Evolutionary conservation across 2,329 filamentous ascomycete genomes (phyloP).

Genomic region (Aspergillus intermedius): DNA sequence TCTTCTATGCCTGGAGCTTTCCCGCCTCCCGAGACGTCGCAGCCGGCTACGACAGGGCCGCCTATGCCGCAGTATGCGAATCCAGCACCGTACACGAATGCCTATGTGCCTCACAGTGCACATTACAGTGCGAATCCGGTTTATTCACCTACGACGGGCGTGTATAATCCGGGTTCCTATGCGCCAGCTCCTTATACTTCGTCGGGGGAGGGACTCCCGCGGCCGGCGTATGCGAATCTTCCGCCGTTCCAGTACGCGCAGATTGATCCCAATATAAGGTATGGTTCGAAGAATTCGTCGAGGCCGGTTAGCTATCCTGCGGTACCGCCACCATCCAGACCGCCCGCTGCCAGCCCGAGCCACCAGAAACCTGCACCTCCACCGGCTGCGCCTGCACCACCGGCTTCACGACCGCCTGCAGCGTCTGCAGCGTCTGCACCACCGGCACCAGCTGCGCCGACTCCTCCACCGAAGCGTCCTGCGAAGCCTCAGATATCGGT

Average conservation of each 20-base stretch:
- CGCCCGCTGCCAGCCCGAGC: constrained; percentile 17
- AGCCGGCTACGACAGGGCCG: constrained; percentile 13
- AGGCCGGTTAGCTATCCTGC: constrained; percentile 9
- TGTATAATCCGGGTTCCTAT: constrained; percentile 8
- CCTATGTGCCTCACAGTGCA: constrained; percentile 15
- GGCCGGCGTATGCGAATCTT: constrained; percentile 25
- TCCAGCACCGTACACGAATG: constrained; percentile 13
- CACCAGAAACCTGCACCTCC: constrained; percentile 1
- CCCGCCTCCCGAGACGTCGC: constrained; percentile 16
- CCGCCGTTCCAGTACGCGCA: constrained; percentile 35
- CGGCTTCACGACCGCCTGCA: too few relatives aligned
- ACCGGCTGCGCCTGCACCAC: too few relatives aligned
- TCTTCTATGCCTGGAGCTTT: constrained; percentile 27
- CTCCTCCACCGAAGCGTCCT: constrained; percentile 2
- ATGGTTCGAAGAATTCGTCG: constrained; percentile 24
- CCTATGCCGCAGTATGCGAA: constrained; percentile 29
- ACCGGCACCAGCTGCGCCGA: not conserved
- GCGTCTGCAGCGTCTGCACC: too few relatives aligned
- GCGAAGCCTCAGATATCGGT: constrained; percentile 1
- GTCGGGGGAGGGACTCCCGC: constrained; percentile 20
- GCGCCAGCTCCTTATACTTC: constrained; percentile 24
- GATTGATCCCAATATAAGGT: constrained; percentile 34
- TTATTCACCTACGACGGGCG: constrained; percentile 7
- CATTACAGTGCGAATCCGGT: constrained; percentile 3
- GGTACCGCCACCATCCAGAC: constrained; percentile 13